Evolutionary conservation across 164 flowering plant genomes (phyloP), one percentile per base, ranked within the genome.

Genomic region (Vitis riparia): DNA sequence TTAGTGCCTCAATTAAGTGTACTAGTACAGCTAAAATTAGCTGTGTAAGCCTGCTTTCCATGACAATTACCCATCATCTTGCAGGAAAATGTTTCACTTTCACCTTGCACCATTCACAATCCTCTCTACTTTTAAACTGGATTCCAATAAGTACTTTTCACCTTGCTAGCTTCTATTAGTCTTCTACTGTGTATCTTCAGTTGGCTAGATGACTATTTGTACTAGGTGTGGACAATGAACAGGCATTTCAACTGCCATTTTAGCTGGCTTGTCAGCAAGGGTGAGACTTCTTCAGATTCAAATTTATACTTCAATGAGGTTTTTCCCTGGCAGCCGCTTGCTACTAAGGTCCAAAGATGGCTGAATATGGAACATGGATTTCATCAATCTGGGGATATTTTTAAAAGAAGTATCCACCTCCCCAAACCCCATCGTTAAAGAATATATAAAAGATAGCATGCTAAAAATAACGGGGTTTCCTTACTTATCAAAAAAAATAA

Each of bases 1-100:
- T 73, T 66, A 51, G 68, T 52, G 63, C 60, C 55, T 55, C 51
- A 49, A 8, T 37, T 59, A 37, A 73, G 51, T 62, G 15, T 57
- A 72, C 37, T 52, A 55, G 32, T 56, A 73, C 79, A 76, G 68
- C 75, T 73, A 55, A 76, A 71, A 62, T 68, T 73, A 63, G 78
- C 76, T 75, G 75, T 68, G 75, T 63, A 69, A 62, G 66, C 62
- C 14, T 75, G 48, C 76, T 78, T 73, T 78, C 66, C 66, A 67
- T 51, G 50, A 63, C 61, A 63, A 32, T 51, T 57, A 62, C 76
- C 17, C 30, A 55, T 51, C 71, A 60, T 52, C 68, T 62, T 62
- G 77, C 59, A 8, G 66, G 75, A 77, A 73, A 67, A 60, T 70
- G 37, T 16, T 63, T 68, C 59, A 61, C 44, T 23, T 64, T n/a